phyloP scores from a whole-genome alignment of 2,329 filamentous ascomycete species.

The Neonectria faginata region DNA sequence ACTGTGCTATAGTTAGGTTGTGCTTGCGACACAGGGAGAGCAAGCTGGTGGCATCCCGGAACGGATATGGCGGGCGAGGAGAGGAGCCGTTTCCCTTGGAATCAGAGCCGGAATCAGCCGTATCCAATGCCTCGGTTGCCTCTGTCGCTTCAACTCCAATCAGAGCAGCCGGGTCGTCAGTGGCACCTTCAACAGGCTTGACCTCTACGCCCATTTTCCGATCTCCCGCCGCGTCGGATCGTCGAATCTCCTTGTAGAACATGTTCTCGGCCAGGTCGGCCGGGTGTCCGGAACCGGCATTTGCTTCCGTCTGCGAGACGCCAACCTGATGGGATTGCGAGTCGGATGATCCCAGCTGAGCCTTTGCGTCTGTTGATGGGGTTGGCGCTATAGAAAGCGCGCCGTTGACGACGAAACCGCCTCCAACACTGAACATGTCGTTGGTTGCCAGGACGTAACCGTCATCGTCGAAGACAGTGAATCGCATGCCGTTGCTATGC shows the following conservation, averaged over 20 bases:
- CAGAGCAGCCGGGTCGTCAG: slow-evolving; percentile 23
- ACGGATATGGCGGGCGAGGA: slow-evolving; percentile 58
- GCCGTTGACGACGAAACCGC: slow-evolving; percentile 65
- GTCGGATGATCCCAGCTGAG: background rate
- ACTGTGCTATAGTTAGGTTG: slow-evolving; percentile 63
- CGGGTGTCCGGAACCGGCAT: slow-evolving; percentile 51
- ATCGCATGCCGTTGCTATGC: slow-evolving; percentile 65
- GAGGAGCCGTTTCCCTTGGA: slow-evolving; percentile 32
- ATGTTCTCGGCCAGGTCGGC: slow-evolving; percentile 63
- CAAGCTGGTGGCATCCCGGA: slow-evolving; percentile 60
- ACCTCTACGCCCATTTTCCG: slow-evolving; percentile 59
- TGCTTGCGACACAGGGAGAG: slow-evolving; percentile 61
- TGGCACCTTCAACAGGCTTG: slow-evolving; percentile 48
- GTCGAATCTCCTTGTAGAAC: slow-evolving; percentile 63
- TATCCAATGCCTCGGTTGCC: slow-evolving; percentile 8
- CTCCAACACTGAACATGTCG: slow-evolving; percentile 64
- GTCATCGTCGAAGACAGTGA: slow-evolving; percentile 61
- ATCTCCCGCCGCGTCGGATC: slow-evolving; percentile 59
- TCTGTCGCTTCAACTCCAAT: slow-evolving; percentile 15
- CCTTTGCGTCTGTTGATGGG: slow-evolving; percentile 17
- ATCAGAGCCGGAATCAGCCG: slow-evolving; percentile 34
- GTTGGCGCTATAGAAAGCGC: slow-evolving; percentile 57
- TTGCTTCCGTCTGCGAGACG: background rate
- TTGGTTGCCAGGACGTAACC: slow-evolving; percentile 61
- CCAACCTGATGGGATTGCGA: background rate